Evolutionary conservation across 345 rosid genomes (phyloP), one percentile per base, ranked within the genome.

Genomic region (Euphorbia peplus): DNA sequence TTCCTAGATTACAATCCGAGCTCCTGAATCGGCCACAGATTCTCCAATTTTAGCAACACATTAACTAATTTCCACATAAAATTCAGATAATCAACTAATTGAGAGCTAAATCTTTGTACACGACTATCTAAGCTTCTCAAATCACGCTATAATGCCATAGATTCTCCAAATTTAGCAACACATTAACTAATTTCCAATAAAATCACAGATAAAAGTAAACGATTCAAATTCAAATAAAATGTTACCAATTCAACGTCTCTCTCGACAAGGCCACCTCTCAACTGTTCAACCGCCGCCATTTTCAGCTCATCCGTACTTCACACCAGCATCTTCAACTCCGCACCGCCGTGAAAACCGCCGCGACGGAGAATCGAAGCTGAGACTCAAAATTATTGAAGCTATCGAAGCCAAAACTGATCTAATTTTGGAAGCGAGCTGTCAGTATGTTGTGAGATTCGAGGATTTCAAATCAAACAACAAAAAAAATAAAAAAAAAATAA

Each of bases 221-320:
- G 26, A 71, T 44, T 14, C 15, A 48, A 66, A 51, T 24, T 39
- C 3, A 15, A 50, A 50, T 42, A 35, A 15, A 60, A 61, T 47
- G 50, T 71, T 78, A 86, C 91, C 85, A 86, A 73, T 76, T 84
- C 91, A 68, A 79, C 76, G 73, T 82, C 88, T 72, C 91, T 81
- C 79, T 84, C 91, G 44, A 77, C 67, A 42, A 83, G 74, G 44
- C 74, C 71, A 25, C 75, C 58, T 52, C 70, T 72, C 18, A 78
- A 69, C 63, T 63, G 83, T 64, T 81, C 71, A 26, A 75, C 60
- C 21, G 72, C 67, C 67, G 82, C 71, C 83, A 78, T 71, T 67
- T 52, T 51, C 55, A 61, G 68, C 39, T 5, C 28, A n/a, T n/a
- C 22, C 13, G 57, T 10, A 60, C n/a, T n/a, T n/a, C n/a, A 29